Evolutionary conservation across 139 green algal genomes (phyloP), one percentile per base, ranked within the genome.

Genomic region (Chlorella sorokiniana): DNA sequence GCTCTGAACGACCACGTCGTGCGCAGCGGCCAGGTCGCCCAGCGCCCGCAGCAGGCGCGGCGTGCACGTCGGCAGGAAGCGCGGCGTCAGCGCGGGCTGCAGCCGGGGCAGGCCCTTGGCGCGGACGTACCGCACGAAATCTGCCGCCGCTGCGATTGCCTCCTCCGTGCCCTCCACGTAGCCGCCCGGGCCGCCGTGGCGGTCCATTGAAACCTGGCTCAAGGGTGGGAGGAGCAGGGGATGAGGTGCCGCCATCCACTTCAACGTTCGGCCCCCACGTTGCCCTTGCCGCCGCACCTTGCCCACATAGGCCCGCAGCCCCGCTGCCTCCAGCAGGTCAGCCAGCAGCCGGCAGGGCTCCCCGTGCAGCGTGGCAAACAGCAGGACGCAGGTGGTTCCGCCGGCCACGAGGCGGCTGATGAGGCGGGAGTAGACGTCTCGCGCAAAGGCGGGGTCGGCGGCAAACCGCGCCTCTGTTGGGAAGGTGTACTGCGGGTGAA

Each of bases 21-120:
- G 37, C 31, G 81, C 4, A 31, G 37, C 56, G 7, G 88, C 88
- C 31, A 91, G 59, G 42, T 75, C 37, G 3, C 88, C 90, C 42
- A 92, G 81, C 37, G 83, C 86, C 31, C 75, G 79, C 85, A 95
- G 87, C 59, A 93, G 88, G 74, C 87, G 78, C 8, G 80, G 64
- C 3, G 87, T 90, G 87, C 92, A 95, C 40, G 92, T 94, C 64
- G 92, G 92, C 33, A 94, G 88, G 85, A 95, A 95, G 42, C 92
- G 84, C 0, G 92, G 92, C 4, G 89, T 93, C 54, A 95, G 86
- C 29, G 86, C 86, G n/a, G 90, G 87, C 69, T 88, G 33, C 38
- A 95, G 69, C 56, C 86, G 88, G 38, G 62, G 2, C 8, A 87
- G 54, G 4, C 31, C 38, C 70, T 78, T 67, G 14, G 35, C 33